These are phyloP conservation scores for Melanopsichium pennsylvanicum DNA, from an alignment of 1,284 basidiomycete genomes.

Conservation along the genomic window DNA sequence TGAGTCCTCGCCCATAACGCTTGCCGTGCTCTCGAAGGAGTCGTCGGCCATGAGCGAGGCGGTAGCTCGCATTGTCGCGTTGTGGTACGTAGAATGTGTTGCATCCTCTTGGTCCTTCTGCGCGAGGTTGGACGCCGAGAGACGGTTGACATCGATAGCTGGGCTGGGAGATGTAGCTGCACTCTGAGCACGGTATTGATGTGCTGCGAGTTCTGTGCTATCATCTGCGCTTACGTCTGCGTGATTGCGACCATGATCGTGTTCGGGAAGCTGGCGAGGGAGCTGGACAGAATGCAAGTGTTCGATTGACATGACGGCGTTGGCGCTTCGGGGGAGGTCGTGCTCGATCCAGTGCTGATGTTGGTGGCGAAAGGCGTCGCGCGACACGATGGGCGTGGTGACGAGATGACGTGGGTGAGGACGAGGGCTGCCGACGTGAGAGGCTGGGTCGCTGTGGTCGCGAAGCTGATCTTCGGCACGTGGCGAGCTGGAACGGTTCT, in stretches of 20 bases:
- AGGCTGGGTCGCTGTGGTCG: constrained; percentile 38
- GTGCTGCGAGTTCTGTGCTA: constrained; percentile 1
- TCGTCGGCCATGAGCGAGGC: constrained; percentile 34
- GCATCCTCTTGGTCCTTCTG: constrained; percentile 29
- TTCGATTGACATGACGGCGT: constrained; percentile 34
- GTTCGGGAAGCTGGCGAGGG: constrained; percentile 3
- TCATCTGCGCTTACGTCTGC: background rate
- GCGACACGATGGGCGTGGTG: constrained; percentile 34
- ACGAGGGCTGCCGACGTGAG: constrained; percentile 21
- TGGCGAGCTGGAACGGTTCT: constrained; percentile 48
- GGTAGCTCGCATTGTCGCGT: constrained; percentile 5
- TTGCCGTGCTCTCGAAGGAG: constrained; percentile 36
- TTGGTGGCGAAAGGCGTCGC: constrained; percentile 40
- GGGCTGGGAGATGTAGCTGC: constrained; percentile 20
- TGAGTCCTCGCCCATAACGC: constrained; percentile 26
- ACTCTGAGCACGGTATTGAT: background rate
- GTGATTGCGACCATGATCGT: background rate
- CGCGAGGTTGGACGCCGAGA: constrained; percentile 32
- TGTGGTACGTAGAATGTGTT: constrained; percentile 2
- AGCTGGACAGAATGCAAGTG: constrained; percentile 17
- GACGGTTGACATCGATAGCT: constrained; percentile 34
- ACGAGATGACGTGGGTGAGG: constrained; percentile 32
- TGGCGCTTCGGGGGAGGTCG: background rate
- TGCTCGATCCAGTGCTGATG: constrained; percentile 29
- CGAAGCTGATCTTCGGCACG: constrained; percentile 39